Base-by-base conservation (phyloP, 345 rosid species). In the Jatropha curcas region DNA sequence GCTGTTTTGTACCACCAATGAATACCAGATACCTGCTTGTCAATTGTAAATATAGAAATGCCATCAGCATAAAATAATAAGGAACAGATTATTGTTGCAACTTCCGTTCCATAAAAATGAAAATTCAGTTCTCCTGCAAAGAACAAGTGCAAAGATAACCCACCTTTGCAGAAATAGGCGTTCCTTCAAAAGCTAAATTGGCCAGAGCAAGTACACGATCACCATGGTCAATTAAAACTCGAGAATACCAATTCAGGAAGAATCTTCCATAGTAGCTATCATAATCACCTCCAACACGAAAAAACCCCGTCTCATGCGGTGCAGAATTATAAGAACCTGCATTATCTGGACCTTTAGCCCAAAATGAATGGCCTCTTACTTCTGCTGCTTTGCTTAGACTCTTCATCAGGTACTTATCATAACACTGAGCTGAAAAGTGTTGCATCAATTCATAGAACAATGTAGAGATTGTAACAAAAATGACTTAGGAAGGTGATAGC, bases 1-100 rank as follows among this genome's bases (percentile, higher is more conserved):
- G 88, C 82, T 72, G 98, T 89, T 84, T 90, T 92, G 83, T 91
- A 92, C 96, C 98, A 91, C 98, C 99, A 95, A 78, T 95, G 89
- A 71, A 89, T 84, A 70, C 92, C 96, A 85, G 97, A 88, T 55
- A 94, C 83, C 98, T 92, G 93, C 80, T 83, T 76, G 66, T 79
- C 71, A 81, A 79, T 74, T 74, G 74, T 12, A 80, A 88, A 73
- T 69, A 67, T 48, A 65, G 74, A 34, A n/a, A 66, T 72, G 30
- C 2, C 4, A 10, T 63, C 1, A n/a, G 63, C 51, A 73, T 30
- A 37, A 64, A 73, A 63, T 10, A 20, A 28, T 20, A 55, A 41
- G 14, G 27, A 14, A 13, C 0, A 28, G 5, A 37, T 25, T 34
- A 53, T 28, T 2, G 13, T 34, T 27, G 41, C 48, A 53, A 24